Conservation (phyloP, 1,139 yeast genomes). For the Meyerozyma sp. region DNA sequence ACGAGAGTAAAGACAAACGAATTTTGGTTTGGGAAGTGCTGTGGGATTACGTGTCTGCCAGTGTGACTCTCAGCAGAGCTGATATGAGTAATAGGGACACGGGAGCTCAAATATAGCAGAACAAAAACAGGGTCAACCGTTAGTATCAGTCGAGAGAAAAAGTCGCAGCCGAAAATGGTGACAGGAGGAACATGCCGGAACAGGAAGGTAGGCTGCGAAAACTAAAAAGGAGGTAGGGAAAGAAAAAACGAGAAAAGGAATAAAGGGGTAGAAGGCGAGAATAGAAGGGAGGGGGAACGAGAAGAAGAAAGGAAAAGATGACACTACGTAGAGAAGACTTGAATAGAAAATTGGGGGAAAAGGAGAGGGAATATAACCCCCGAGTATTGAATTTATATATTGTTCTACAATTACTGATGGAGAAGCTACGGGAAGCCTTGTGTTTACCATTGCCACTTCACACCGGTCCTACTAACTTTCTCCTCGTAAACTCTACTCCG, state of each 20-base stretch:
- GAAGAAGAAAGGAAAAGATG: background rate
- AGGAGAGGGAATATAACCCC: too few species aligned
- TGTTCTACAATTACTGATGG: too few species aligned
- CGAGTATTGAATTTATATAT: too few species aligned
- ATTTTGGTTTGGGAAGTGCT: background rate
- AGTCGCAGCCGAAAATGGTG: slow-evolving; percentile 1
- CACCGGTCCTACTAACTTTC: too few species aligned
- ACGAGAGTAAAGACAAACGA: background rate
- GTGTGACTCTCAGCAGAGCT: background rate
- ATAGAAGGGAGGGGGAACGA: background rate
- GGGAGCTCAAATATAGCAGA: too few species aligned
- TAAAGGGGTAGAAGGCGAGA: too few species aligned
- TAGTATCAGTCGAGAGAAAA: slow-evolving; percentile 1
- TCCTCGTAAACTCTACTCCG: too few species aligned
- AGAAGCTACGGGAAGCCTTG: too few species aligned
- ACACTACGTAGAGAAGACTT: background rate
- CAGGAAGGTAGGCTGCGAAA: slow-evolving; percentile 1
- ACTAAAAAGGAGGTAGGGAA: background rate
- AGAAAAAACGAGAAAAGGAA: too few species aligned
- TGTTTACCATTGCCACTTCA: too few species aligned
- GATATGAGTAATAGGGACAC: background rate
- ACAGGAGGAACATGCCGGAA: slow-evolving; percentile 2
- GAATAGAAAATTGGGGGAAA: background rate
- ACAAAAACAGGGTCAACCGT: background rate
- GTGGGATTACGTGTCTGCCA: too few species aligned